Evolutionary conservation across 2,329 filamentous ascomycete genomes (phyloP).

Genomic region (Neofusicoccum umdonicola): DNA sequence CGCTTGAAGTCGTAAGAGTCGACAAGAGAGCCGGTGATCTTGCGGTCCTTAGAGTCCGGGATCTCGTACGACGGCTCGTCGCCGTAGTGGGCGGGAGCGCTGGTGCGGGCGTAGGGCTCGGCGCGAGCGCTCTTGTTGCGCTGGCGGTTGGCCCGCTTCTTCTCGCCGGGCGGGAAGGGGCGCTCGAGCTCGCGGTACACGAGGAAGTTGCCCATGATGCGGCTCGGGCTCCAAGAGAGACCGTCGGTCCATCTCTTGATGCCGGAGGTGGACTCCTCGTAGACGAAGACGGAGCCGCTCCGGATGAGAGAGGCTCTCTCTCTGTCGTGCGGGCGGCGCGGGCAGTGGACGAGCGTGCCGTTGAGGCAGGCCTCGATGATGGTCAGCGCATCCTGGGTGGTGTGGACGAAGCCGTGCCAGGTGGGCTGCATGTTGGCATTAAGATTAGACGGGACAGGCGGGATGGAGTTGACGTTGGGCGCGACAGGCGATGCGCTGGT

Average conservation of each 20-base stretch:
- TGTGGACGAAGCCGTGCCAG: slow-evolving; percentile 65
- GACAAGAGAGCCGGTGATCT: slow-evolving; percentile 77
- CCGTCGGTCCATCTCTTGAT: slow-evolving; percentile 96
- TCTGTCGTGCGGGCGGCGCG: slow-evolving; percentile 80
- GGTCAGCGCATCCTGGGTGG: slow-evolving; percentile 72
- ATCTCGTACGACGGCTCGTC: slow-evolving; percentile 26
- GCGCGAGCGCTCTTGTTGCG: slow-evolving; percentile 43
- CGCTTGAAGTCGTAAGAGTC: slow-evolving; percentile 87
- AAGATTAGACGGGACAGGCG: slow-evolving; percentile 13
- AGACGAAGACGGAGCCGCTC: slow-evolving; percentile 82
- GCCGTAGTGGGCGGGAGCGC: neutral
- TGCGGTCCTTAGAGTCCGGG: slow-evolving; percentile 48
- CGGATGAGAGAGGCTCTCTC: slow-evolving; percentile 74
- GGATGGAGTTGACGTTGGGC: slow-evolving; percentile 4
- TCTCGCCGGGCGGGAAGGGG: slow-evolving; percentile 76
- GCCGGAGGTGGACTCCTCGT: slow-evolving; percentile 84
- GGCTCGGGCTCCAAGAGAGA: slow-evolving; percentile 84
- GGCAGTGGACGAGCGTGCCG: slow-evolving; percentile 70
- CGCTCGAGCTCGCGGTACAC: slow-evolving; percentile 80
- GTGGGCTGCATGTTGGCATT: slow-evolving; percentile 57
- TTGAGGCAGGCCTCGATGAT: slow-evolving; percentile 76
- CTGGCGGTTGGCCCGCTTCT: slow-evolving; percentile 70
- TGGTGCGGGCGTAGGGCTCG: slow-evolving; percentile 50
- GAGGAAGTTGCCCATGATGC: slow-evolving; percentile 80
- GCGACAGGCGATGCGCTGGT: slow-evolving; percentile 8